A percentile compares a stretch with the other conserved stretches of the same genome.
Evolutionary conservation across 2,329 filamentous ascomycete genomes (phyloP).

Genomic region (Calonectria montana): DNA sequence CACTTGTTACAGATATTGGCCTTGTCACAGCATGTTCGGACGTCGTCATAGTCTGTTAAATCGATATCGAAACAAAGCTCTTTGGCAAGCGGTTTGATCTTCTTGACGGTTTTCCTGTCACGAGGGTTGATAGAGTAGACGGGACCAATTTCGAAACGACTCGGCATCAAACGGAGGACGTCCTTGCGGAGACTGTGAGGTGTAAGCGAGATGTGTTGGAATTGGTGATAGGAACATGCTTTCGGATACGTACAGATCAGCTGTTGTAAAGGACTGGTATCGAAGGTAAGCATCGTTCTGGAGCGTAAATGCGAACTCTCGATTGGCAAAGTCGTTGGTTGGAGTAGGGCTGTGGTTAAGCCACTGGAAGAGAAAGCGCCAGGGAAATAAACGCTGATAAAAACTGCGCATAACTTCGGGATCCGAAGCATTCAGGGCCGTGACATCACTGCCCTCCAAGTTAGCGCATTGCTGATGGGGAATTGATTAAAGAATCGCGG

Average conservation of each 20-base stretch:
- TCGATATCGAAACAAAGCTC: conserved; percentile 99
- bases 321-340: conserved; percentile 87
- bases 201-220: conserved; percentile 14
- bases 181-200: conserved; percentile 82
- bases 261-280: conserved; percentile 78
- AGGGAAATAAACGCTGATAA: conserved; percentile 96
- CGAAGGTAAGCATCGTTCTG: conserved; percentile 91
- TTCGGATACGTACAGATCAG: conserved; percentile 60
- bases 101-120: conserved; percentile 88
- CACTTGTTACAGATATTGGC: conserved; percentile 94
- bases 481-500: not conserved
- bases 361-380: conserved; percentile 96
- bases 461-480: conserved; percentile 19
- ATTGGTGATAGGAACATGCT: rapidly evolving
- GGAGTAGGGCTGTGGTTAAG: conserved; percentile 92
- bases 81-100: conserved; percentile 88
- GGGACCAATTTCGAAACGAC: conserved; percentile 98
- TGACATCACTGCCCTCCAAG: conserved; percentile 42
- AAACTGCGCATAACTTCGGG: conserved; percentile 91
- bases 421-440: conserved; percentile 69
- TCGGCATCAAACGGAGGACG: conserved; percentile 86
- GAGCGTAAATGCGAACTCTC: conserved; percentile 97
- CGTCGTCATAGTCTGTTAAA: conserved; percentile 97
- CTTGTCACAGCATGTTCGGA: conserved; percentile 93
- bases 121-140: conserved; percentile 94